Percentiles rank a stretch among this genome's conserved stretches.
phyloP scores from a whole-genome alignment of 495 filamentous ascomycete species.

The Aspergillus wentii region DNA sequence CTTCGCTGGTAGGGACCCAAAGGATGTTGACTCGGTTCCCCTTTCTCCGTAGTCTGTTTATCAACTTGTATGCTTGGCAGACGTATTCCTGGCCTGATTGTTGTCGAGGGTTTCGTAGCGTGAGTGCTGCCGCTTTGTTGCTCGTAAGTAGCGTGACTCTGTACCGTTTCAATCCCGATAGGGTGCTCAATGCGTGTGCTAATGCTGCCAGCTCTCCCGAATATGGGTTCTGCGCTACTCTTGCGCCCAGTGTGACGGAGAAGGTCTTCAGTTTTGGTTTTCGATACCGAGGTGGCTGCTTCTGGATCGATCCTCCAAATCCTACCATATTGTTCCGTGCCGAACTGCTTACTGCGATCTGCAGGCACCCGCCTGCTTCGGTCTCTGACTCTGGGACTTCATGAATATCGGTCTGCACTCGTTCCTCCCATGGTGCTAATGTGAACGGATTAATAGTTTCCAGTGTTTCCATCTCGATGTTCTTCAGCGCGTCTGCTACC shows the following conservation, averaged over 20 bases:
- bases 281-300: no score
- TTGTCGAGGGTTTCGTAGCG: conserved; percentile 15
- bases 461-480: conserved; percentile 13
- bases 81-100: conserved; percentile 16
- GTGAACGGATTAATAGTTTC: no score
- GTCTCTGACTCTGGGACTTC: conserved; percentile 1
- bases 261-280: no score
- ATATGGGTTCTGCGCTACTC: conserved; percentile 14
- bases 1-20: conserved; percentile 10
- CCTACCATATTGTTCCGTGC: no score
- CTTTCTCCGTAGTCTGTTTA: conserved; percentile 13
- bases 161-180: conserved; percentile 8
- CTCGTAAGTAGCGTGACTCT: conserved; percentile 14
- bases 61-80: conserved; percentile 16
- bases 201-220: conserved; percentile 15
- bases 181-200: conserved; percentile 10
- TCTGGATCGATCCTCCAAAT: no score
- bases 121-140: conserved; percentile 18
- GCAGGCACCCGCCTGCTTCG: conserved; percentile 6
- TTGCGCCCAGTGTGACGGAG: no score
- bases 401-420: conserved; percentile 4
- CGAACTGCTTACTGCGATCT: conserved; percentile 8
- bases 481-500: conserved; percentile 7
- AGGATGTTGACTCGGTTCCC: conserved; percentile 12
- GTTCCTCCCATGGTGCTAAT: no score